Conservation (phyloP, 148 eudicot species). For the Dianthus caryophyllus region DNA sequence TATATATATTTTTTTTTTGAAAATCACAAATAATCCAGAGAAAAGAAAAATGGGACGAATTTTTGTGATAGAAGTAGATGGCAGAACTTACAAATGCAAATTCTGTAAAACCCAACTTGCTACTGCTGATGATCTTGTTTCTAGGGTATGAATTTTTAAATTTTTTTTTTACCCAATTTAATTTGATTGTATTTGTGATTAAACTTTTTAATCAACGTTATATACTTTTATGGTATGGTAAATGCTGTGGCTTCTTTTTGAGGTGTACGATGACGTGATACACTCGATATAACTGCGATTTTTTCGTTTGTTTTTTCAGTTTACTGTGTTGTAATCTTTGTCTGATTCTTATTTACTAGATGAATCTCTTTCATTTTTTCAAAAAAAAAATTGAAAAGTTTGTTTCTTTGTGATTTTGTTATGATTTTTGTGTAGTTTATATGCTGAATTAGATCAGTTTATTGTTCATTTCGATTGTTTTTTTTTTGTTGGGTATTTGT, state of each 20-base stretch:
- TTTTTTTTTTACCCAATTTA: neutral
- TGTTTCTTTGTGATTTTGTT: neutral
- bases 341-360: too few relatives aligned
- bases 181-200: neutral
- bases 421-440: slow-evolving; percentile 3
- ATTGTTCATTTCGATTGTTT: neutral
- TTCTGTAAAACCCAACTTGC: slow-evolving; percentile 71
- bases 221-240: neutral
- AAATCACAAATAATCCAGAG: too few relatives aligned
- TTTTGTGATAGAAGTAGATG: slow-evolving; percentile 68
- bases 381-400: too few relatives aligned
- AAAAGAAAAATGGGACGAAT: slow-evolving; percentile 55
- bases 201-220: neutral
- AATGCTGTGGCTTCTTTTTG: too few relatives aligned
- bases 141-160: slow-evolving; percentile 35
- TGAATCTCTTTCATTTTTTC: too few relatives aligned
- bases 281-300: too few relatives aligned
- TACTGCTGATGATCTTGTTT: slow-evolving; percentile 53
- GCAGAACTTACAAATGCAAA: slow-evolving; percentile 73
- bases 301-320: neutral
- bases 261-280: too few relatives aligned
- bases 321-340: neutral
- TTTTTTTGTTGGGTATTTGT: neutral
- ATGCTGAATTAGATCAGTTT: slow-evolving; percentile 1
- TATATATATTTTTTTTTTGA: neutral